Conservation (phyloP, 2,329 filamentous ascomycete genomes). For the Colletotrichum sp. region DNA sequence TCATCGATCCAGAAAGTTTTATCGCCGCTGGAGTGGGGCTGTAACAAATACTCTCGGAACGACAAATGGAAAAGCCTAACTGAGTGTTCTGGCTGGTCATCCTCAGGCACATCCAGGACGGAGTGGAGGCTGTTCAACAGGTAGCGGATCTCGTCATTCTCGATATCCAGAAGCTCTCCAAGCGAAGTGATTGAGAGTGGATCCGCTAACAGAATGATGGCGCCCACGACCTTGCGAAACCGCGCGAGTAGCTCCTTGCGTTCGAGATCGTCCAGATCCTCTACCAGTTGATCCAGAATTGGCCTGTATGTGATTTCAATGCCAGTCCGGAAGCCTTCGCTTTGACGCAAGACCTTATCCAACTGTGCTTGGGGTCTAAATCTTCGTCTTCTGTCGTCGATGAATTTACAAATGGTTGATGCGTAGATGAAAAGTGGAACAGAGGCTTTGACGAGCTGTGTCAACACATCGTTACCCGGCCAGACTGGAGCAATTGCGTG, state of each 20-base stretch:
- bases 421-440: not conserved
- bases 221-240: not conserved
- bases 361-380: not conserved
- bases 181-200: not conserved
- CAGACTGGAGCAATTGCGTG: not conserved
- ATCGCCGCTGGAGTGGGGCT: not conserved
- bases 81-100: not conserved
- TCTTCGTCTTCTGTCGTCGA: not conserved
- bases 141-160: not conserved
- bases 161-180: not conserved
- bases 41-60: not conserved
- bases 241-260: not conserved
- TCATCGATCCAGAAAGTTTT: accelerated
- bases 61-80: not conserved
- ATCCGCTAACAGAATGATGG: not conserved
- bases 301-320: not conserved
- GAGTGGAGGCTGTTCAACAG: not conserved
- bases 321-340: accelerated
- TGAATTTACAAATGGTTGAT: not conserved
- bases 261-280: accelerated
- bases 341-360: not conserved
- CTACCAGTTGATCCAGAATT: not conserved
- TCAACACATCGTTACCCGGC: not conserved
- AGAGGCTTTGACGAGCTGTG: not conserved
- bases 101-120: not conserved